Base-by-base conservation (phyloP, 2,329 filamentous ascomycete species). In the Colletotrichum noveboracense region DNA sequence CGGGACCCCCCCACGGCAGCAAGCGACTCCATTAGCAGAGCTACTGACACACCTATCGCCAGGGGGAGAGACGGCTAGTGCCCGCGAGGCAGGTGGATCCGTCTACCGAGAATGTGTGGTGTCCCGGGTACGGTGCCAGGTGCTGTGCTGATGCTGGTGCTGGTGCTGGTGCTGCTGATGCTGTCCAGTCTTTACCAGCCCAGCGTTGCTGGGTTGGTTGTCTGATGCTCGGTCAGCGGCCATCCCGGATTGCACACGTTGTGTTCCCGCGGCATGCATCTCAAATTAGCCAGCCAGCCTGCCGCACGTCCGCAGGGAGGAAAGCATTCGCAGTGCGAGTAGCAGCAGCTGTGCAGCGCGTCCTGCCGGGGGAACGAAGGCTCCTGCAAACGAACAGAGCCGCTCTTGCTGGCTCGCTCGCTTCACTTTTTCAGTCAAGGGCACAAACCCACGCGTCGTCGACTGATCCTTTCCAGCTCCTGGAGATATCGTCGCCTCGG, bases 31-130 rank as follows among this genome's bases (percentile, higher is more conserved):
- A 70, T 74, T 65, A 70, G 58, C 58, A 58, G 66, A 34, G 43
- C 28, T 48, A 60, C 66, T 71, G 43, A 74, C 71, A 65, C 56
- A 32, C 56, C 28, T n/a, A 30, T 60, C 16, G 32, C 60, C 13
- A 21, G 60, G 30, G 30, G 30, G 60, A 26, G 30, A n/a, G 66
- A 26, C 13, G 28, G 9, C 56, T 64, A 64, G 38, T 38, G 56
- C 71, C 10, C 58, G 71, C 56, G 58, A 74, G 38, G 66, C 14
- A 74, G 26, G 48, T 74, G 71, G 71, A 61, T 21, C 38, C 18
- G 26, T 32, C 43, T 60, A 52, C 58, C 71, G 32, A 58, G 26
- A 70, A 74, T 28, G 65, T 55, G 32, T 28, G 43, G 43, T 48
- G 55, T 28, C 21, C 55, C 55, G 21, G 26, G 55, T 32, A 62